phyloP scores from a whole-genome alignment of 805 yeast genomes.

The Metschnikowia sp. region DNA sequence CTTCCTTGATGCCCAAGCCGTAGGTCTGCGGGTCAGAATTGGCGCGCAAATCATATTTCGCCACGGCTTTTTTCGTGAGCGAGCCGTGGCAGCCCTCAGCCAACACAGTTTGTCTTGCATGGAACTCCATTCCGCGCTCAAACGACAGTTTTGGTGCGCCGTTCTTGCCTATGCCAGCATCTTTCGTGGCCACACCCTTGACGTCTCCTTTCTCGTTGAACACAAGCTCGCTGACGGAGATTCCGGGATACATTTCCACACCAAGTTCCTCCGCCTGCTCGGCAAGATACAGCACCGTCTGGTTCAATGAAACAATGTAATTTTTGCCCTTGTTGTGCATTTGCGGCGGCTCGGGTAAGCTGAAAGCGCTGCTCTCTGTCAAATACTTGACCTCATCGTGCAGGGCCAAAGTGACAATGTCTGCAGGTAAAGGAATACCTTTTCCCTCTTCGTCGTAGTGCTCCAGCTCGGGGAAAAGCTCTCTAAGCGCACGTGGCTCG shows the following conservation, averaged over 20 bases:
- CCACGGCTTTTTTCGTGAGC: conserved; percentile 70
- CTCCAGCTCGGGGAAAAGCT: conserved; percentile 72
- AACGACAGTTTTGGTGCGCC: conserved; percentile 81
- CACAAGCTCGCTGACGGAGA: conserved; percentile 76
- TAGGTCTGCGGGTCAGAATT: conserved; percentile 78
- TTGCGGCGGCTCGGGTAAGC: conserved; percentile 92
- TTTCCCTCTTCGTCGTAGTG: conserved; percentile 45
- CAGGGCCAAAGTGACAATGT: conserved; percentile 69
- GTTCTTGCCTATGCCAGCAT: conserved; percentile 74
- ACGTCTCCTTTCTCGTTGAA: conserved; percentile 58
- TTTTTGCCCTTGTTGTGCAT: conserved; percentile 78
- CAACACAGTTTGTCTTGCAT: conserved; percentile 80
- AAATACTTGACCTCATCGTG: conserved; percentile 71
- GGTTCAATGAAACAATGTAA: conserved; percentile 79
- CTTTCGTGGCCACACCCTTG: conserved; percentile 90
- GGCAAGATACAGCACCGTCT: conserved; percentile 75
- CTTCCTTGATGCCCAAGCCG: conserved; percentile 94
- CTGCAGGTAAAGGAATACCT: conserved; percentile 76
- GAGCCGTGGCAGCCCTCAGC: conserved; percentile 99
- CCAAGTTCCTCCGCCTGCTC: conserved; percentile 92
- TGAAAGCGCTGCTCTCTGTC: conserved; percentile 55
- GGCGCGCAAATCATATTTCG: conserved; percentile 63
- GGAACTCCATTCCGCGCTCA: conserved; percentile 97
- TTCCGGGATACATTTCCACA: conserved; percentile 89
- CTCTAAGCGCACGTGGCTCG: conserved; percentile 85